These are phyloP conservation scores for Beauveria rudraprayagi DNA, from an alignment of 2,329 filamentous ascomycete genomes.

Conservation along the genomic window DNA sequence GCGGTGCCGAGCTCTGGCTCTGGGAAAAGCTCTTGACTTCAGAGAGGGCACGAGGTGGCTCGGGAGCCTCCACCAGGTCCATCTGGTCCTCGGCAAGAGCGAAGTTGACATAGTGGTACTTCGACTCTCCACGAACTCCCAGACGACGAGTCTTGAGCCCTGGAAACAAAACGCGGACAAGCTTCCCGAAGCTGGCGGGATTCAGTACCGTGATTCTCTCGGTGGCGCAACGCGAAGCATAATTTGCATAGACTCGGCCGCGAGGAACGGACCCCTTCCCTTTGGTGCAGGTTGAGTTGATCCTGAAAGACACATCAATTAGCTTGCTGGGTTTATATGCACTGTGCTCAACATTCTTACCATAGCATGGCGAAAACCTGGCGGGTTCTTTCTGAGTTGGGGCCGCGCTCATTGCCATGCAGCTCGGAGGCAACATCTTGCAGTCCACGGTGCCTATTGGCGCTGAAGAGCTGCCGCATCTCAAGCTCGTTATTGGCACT, in stretches of 20 bases:
- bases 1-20: conserved; percentile 39
- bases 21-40: conserved; percentile 40
- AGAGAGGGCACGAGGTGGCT: conserved; percentile 40
- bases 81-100: conserved; percentile 49
- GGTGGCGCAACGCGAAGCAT: conserved; percentile 84
- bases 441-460: conserved; percentile 58
- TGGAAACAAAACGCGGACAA: conserved; percentile 92
- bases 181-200: conserved; percentile 93
- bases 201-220: conserved; percentile 93
- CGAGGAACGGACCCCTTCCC: conserved; percentile 83
- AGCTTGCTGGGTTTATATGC: not conserved
- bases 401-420: conserved; percentile 70
- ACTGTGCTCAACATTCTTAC: conserved; percentile 40
- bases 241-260: conserved; percentile 90
- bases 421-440: conserved; percentile 68
- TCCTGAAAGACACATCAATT: conserved; percentile 38
- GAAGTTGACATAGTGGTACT: conserved; percentile 87
- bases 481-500: conserved; percentile 76
- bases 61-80: conserved; percentile 37
- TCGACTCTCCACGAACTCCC: conserved; percentile 91
- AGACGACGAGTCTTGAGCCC: conserved; percentile 87
- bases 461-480: conserved; percentile 65
- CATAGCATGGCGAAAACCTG: conserved; percentile 87
- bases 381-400: conserved; percentile 73
- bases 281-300: conserved; percentile 62